These are phyloP conservation scores for Selenicereus undatus DNA, from an alignment of 148 eudicot species.

Conservation along the genomic window DNA sequence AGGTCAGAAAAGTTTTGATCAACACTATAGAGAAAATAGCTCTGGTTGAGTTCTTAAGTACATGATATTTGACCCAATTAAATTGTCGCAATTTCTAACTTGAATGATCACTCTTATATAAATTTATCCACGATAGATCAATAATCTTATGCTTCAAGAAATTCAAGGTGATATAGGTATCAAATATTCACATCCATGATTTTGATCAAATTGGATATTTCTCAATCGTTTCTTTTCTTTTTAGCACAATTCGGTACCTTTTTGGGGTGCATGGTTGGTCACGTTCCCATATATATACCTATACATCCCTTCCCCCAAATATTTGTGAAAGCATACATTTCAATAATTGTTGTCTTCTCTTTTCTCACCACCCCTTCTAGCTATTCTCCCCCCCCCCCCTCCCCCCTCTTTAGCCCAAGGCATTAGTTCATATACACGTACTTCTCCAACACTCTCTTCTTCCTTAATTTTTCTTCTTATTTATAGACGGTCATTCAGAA, in stretches of 20 bases:
- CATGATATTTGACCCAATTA: too few species aligned
- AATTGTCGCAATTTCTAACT: too few species aligned
- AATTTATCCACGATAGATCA: too few species aligned
- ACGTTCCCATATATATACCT: slow-evolving; percentile 1
- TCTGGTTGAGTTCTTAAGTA: too few species aligned
- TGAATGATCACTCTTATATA: too few species aligned
- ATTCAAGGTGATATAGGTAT: too few species aligned
- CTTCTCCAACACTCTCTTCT: neutral
- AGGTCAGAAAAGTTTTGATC: too few species aligned
- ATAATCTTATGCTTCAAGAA: too few species aligned
- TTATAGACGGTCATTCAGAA: neutral
- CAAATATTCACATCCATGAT: too few species aligned
- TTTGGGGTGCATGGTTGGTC: slow-evolving; percentile 11
- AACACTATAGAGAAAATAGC: too few species aligned
- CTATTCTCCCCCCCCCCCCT: neutral
- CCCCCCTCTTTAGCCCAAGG: too few species aligned
- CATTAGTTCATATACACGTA: neutral
- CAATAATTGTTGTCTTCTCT: neutral
- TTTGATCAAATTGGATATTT: neutral
- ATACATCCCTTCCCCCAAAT: neutral
- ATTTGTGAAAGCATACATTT: neutral
- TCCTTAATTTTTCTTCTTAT: neutral
- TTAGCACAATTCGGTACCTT: neutral
- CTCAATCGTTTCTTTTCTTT: too few species aligned
- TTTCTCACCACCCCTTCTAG: neutral